Base-by-base conservation (phyloP, 176 grass and related monocot genomes). In the Avena atlantica region DNA sequence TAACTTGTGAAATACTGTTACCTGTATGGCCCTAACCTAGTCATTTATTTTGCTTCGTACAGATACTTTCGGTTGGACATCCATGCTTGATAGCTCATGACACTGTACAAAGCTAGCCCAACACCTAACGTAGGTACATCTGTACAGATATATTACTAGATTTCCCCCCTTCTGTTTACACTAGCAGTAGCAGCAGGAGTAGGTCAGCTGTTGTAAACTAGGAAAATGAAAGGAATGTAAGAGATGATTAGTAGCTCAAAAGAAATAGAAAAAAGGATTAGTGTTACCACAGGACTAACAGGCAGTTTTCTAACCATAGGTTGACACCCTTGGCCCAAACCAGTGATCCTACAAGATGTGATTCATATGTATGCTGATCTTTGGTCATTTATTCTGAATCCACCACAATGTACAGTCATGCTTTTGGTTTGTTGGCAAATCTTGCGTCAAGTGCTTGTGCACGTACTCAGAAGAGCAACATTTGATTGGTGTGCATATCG, bases 61-160 rank as follows among this genome's bases (percentile, higher is more conserved):
- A 88, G 88, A 79, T 88, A 49, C 49, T 79, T 78, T 17, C 6
- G 13, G 72, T 49, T 40, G 20, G 81, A 82, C 59, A 27, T 63
- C 55, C 74, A 70, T 60, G 31, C 23, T 71, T 75, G 70, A 53
- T 87, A 80, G 83, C 17, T 48, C 13, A 56, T 52, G 55, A 31
- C 73, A 84, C 62, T 89, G 86, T 95, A 92, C 63, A 95, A 86
- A 92, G 80, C 93, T 95, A 88, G 70, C 83, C 68, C 85, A 9
- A 81, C 48, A 82, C 19, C 52, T 74, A 62, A 16, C 40, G 14
- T 87, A 81, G 59, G 92, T 66, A 34, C 34, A 74, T 55, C 17
- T 91, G 92, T 94, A 96, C 82, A 96, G 63, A 85, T 84, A 63
- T 48, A 27, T 69, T 53, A 68, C 47, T 79, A 84, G 50, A 68